Conservation (phyloP, 306 rosid species). For the Cicer cuneatum region DNA sequence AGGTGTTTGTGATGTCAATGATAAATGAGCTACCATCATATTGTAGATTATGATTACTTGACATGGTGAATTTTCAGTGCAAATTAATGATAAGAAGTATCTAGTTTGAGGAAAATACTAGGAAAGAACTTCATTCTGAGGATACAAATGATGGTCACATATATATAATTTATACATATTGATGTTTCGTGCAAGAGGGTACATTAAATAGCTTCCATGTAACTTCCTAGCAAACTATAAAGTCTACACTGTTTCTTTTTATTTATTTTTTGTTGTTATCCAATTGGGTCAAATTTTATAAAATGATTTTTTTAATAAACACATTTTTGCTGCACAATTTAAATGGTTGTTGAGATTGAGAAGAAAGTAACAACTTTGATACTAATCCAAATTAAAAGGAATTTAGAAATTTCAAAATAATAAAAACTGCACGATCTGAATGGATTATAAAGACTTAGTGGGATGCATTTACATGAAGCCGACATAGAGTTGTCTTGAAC, state of each 20-base stretch:
- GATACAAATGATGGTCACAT: neutral
- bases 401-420: neutral
- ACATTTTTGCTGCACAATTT: neutral
- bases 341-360: neutral
- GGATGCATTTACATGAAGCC: conserved; percentile 8
- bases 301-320: neutral
- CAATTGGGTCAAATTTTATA: conserved; percentile 11
- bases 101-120: no score
- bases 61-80: conserved; percentile 41
- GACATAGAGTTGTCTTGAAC: neutral
- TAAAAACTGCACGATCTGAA: neutral
- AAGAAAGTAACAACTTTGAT: conserved; percentile 1
- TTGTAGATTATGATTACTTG: conserved; percentile 10
- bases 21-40: conserved; percentile 33
- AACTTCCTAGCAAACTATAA: conserved; percentile 36
- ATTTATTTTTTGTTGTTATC: neutral
- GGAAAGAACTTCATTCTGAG: conserved; percentile 51
- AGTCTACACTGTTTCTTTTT: neutral
- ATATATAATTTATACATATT: neutral
- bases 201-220: conserved; percentile 28
- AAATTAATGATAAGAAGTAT: neutral
- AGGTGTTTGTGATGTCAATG: conserved; percentile 40
- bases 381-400: neutral
- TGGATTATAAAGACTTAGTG: neutral
- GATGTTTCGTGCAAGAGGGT: neutral